Percentiles rank a stretch among this genome's conserved stretches.
Evolutionary conservation across 768 basidiomycete species (phyloP).

Genomic region (Termitomyces sp.): DNA sequence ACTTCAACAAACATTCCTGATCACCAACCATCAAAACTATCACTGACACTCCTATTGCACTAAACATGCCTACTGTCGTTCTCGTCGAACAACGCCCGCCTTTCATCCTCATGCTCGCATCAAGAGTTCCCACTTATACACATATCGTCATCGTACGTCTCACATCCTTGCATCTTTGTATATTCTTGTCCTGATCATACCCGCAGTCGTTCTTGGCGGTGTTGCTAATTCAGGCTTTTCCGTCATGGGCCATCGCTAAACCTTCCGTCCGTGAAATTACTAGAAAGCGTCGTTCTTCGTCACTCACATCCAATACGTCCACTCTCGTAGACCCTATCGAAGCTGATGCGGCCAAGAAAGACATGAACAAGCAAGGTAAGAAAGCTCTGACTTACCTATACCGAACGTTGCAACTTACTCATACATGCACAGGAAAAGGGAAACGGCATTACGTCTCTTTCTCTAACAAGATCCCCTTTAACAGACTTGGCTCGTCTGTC

Average conservation of each 20-base stretch:
- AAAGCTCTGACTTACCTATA: neutral
- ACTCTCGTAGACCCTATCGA: neutral
- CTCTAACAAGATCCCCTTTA: neutral
- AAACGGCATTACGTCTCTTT: neutral
- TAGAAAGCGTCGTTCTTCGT: conserved; percentile 1
- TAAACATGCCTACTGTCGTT: neutral
- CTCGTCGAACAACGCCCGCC: conserved; percentile 5
- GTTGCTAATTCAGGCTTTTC: neutral
- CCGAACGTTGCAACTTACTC: neutral
- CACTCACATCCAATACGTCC: too few relatives aligned
- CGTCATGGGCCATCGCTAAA: neutral
- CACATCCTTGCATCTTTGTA: neutral
- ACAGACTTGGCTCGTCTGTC: neutral
- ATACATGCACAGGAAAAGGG: neutral
- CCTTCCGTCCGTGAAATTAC: neutral
- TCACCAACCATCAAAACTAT: too few relatives aligned
- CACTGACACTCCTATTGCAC: neutral
- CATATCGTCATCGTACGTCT: neutral
- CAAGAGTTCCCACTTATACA: neutral
- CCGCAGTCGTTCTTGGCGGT: too few relatives aligned
- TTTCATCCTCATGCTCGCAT: neutral
- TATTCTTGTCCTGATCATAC: conserved; percentile 3
- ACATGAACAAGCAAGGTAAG: neutral
- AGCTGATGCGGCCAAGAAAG: neutral
- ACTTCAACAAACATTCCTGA: neutral